phyloP scores from a whole-genome alignment of 2,329 filamentous ascomycete species.

The Sporothrix euskadiensis region DNA sequence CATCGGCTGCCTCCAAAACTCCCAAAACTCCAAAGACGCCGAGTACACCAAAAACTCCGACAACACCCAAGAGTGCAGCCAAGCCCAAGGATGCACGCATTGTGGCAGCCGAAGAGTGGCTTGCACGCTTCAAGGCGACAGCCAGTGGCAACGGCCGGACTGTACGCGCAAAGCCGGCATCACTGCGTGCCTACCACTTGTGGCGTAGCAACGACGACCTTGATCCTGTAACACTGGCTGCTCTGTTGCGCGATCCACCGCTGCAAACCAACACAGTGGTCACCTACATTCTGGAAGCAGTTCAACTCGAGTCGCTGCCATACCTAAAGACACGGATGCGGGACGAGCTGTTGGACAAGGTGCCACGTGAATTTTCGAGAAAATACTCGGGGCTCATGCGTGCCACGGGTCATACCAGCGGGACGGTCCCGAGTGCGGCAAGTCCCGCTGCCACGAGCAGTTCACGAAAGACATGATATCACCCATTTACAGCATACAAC shows the following conservation, averaged over 20 bases:
- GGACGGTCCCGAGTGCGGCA: background rate
- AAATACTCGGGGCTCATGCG: slow-evolving; percentile 38
- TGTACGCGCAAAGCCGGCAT: slow-evolving; percentile 37
- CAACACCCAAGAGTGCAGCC: slow-evolving; percentile 21
- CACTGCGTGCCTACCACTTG: slow-evolving; percentile 62
- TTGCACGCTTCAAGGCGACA: slow-evolving; percentile 41
- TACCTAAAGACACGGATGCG: slow-evolving; percentile 51
- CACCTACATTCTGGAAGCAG: slow-evolving; percentile 58
- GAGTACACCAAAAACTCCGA: slow-evolving; percentile 1
- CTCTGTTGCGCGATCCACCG: slow-evolving; percentile 61
- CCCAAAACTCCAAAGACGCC: background rate
- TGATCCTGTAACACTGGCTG: slow-evolving; percentile 51
- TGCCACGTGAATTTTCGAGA: slow-evolving; percentile 36
- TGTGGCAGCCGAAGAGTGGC: slow-evolving; percentile 46
- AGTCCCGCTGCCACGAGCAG: background rate
- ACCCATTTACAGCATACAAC: background rate
- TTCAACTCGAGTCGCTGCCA: slow-evolving; percentile 53
- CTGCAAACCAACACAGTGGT: slow-evolving; percentile 57
- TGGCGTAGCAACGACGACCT: slow-evolving; percentile 60
- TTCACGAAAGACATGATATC: background rate
- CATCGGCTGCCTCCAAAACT: background rate
- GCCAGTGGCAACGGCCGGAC: slow-evolving; percentile 8
- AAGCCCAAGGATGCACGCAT: slow-evolving; percentile 46
- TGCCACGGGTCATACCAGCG: slow-evolving; percentile 29
- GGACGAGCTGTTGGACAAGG: slow-evolving; percentile 45